phyloP scores from a whole-genome alignment of 2,329 filamentous ascomycete species.

The Ustulina deusta region DNA sequence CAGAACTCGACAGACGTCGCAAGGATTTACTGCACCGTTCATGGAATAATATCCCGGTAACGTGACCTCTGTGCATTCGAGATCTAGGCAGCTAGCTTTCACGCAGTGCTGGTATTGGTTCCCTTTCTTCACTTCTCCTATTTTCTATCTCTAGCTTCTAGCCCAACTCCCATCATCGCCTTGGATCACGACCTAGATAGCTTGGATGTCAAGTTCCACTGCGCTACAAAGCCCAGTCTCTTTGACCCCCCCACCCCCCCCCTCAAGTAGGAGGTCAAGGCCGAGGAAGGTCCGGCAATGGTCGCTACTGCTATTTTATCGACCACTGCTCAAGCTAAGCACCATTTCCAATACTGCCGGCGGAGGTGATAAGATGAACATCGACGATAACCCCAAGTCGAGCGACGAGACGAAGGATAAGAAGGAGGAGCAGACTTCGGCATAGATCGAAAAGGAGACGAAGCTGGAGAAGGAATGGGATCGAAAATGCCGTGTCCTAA shows the following conservation, averaged over 20 bases:
- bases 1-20: too few relatives aligned
- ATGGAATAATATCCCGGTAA: too few relatives aligned
- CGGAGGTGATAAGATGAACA: conserved; percentile 87
- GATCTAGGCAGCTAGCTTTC: too few relatives aligned
- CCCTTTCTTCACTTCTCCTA: conserved; percentile 97
- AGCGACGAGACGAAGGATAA: conserved; percentile 69
- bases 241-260: conserved; percentile 99
- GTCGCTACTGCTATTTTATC: conserved; percentile 96
- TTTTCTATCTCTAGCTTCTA: conserved; percentile 95
- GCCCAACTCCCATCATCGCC: conserved; percentile 95
- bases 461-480: conserved; percentile 94
- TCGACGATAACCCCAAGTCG: conserved; percentile 71
- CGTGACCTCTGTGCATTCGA: too few relatives aligned
- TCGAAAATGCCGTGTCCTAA: conserved; percentile 93
- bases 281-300: conserved; percentile 91
- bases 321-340: conserved; percentile 96
- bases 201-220: conserved; percentile 94
- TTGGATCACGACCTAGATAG: conserved; percentile 94
- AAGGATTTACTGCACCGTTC: too few relatives aligned
- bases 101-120: conserved; percentile 99
- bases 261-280: conserved; percentile 93
- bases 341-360: conserved; percentile 70
- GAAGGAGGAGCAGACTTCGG: conserved; percentile 64
- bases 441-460: conserved; percentile 69
- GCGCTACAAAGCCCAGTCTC: conserved; percentile 90